Evolutionary conservation across 345 rosid species (phyloP).

Genomic region (Litchi chinensis): DNA sequence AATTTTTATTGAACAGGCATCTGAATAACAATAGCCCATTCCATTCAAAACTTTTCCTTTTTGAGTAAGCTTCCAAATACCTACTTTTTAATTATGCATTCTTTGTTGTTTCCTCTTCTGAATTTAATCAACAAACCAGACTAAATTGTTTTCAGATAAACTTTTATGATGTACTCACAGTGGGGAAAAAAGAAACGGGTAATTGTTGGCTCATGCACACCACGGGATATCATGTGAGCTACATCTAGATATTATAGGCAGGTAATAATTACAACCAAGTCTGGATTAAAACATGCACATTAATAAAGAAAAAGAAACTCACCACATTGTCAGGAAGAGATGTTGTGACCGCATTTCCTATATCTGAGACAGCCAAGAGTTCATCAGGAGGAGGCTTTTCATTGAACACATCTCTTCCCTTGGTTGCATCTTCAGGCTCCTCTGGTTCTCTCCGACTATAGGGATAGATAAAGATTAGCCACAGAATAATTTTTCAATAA

Average conservation of each 20-base stretch:
- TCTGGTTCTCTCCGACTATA: constrained; percentile 92
- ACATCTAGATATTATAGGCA: not conserved
- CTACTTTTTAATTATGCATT: not conserved
- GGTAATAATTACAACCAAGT: not conserved
- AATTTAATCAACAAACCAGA: not conserved
- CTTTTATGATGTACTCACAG: not conserved
- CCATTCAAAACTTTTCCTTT: not conserved
- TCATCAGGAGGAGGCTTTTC: constrained; percentile 99
- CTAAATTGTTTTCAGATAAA: not conserved
- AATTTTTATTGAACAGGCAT: too few relatives aligned
- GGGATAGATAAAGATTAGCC: constrained; percentile 5
- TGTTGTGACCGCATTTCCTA: constrained; percentile 86
- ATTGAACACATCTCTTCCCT: constrained; percentile 93
- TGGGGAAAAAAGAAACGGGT: too few relatives aligned
- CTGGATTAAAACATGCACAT: not conserved
- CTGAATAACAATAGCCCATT: too few relatives aligned
- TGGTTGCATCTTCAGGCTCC: constrained; percentile 94
- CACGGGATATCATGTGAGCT: not conserved
- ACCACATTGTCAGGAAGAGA: constrained; percentile 96
- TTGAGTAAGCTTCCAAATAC: not conserved
- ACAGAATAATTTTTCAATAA: not conserved
- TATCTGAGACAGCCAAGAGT: constrained; percentile 91
- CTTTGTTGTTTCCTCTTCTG: not conserved
- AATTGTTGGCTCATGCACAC: not conserved
- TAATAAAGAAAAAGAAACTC: constrained; percentile 34